Base-by-base conservation (phyloP, 192 early-diverging fungal species). In the Endogone sp. region DNA sequence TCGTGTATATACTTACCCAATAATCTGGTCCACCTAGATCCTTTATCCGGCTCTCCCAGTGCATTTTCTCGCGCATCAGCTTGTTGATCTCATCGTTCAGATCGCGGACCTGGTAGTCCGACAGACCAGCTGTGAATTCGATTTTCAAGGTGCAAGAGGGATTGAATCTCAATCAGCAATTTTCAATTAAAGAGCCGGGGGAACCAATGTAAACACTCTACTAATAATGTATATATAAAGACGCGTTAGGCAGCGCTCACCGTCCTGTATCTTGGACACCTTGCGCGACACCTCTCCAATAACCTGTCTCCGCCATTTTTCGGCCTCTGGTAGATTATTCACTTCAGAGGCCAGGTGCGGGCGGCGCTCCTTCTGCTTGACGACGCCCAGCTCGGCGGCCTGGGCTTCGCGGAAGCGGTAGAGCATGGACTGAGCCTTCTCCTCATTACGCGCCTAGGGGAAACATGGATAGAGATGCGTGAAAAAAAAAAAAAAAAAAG, bases 381-480 rank as follows among this genome's bases (percentile, higher is more conserved):
- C 72, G 67, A 91, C 76, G 3, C 94, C 94, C 16, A 91, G 74
- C 66, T 96, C 92, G 20, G 91, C 85, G 64, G 85, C 88, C 78
- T 97, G 93, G 22, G 96, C 95, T 75, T 94, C 94, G 70, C 96
- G 91, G 82, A 98, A 98, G 56, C 95, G 94, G 76, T 95, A 96
- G 22, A 98, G 89, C 95, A 97, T 97, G 30, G 96, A 94, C 88
- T 98, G 95, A 24, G 96, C 96, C 78, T 98, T 98, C 74, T 98
- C 96, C 80, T 98, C 91, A 78, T 98, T 98, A 75, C 95, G 90
- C 29, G 96, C 96, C 96, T n/a, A n/a, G n/a, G n/a, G n/a, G n/a
- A n/a, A n/a, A n/a, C n/a, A n/a, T n/a, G n/a, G 37, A 44, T 44
- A 44, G 13, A 44, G 37, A 44, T 13, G 37, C 37, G 37, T 44